phyloP scores from a whole-genome alignment of 768 basidiomycete species.

The Serendipita sp. region DNA sequence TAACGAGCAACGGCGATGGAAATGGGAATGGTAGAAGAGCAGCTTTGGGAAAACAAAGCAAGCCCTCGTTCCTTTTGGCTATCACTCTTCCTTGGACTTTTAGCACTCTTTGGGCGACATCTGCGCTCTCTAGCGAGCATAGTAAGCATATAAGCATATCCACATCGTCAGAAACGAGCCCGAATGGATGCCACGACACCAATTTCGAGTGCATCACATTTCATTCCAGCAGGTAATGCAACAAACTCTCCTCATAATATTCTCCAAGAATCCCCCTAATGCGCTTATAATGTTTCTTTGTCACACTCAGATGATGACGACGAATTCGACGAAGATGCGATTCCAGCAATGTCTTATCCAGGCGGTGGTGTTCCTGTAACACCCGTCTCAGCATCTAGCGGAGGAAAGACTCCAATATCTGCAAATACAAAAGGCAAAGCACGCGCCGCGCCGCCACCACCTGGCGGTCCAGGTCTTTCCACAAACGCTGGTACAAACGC shows the following conservation, averaged over 20 bases:
- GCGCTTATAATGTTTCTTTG: not conserved
- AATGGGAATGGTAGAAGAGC: not conserved
- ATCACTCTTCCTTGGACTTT: not conserved
- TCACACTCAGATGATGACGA: slow-evolving; percentile 50
- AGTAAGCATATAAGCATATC: not conserved
- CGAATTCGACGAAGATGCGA: slow-evolving; percentile 65
- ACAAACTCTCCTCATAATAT: not conserved
- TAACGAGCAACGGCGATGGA: too few species aligned
- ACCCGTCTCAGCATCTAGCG: slow-evolving; percentile 9
- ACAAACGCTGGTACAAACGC: not conserved
- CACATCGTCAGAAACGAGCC: not conserved
- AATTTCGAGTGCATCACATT: slow-evolving; percentile 49
- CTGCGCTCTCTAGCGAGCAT: not conserved
- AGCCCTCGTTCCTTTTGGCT: not conserved
- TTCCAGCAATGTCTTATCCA: slow-evolving; percentile 65
- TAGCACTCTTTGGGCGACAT: not conserved
- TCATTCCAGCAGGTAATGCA: slow-evolving; percentile 59
- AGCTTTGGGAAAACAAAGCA: not conserved
- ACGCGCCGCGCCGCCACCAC: slow-evolving; percentile 39
- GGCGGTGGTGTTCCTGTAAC: slow-evolving; percentile 19
- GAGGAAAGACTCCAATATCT: slow-evolving; percentile 22
- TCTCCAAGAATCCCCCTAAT: slow-evolving; percentile 5
- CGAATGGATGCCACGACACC: slow-evolving; percentile 24
- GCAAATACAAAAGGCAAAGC: slow-evolving; percentile 54
- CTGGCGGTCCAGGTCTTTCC: slow-evolving; percentile 17